Percentiles rank a stretch among this genome's conserved stretches.
Evolutionary conservation across 116 monocot species (phyloP).

Genomic region (Papilionanthe hybrid): DNA sequence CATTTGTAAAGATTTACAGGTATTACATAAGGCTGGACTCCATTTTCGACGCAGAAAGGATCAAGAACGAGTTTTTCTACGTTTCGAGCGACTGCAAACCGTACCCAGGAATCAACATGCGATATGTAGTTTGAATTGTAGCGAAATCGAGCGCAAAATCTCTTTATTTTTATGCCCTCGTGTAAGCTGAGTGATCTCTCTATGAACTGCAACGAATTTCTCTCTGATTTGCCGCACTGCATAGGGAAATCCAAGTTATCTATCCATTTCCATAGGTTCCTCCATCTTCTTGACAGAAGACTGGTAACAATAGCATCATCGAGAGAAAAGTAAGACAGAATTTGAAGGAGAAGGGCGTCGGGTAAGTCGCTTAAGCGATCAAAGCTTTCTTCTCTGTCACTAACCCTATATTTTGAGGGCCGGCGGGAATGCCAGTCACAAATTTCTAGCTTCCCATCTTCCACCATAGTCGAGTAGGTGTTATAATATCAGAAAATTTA

Average conservation of each 20-base stretch:
- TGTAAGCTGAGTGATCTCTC: neutral
- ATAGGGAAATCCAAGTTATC: conserved; percentile 7
- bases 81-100: neutral
- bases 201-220: neutral
- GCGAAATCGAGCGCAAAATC: neutral
- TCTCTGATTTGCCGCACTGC: neutral
- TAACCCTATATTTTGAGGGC: neutral
- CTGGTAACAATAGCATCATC: conserved; percentile 7
- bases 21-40: neutral
- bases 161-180: conserved; percentile 2
- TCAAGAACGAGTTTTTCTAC: conserved; percentile 7
- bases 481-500: neutral
- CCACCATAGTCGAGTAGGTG: neutral
- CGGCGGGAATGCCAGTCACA: neutral
- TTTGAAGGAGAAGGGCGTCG: conserved; percentile 8
- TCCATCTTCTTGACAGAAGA: conserved; percentile 22
- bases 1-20: neutral
- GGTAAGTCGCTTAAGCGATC: conserved; percentile 12
- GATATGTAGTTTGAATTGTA: neutral
- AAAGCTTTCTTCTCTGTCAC: neutral
- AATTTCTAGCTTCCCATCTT: neutral
- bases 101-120: conserved; percentile 6
- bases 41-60: neutral
- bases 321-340: conserved; percentile 14
- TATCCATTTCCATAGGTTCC: conserved; percentile 16